These are phyloP conservation scores for Teratosphaeria destructans DNA, from an alignment of 2,329 filamentous ascomycete species.

Conservation along the genomic window DNA sequence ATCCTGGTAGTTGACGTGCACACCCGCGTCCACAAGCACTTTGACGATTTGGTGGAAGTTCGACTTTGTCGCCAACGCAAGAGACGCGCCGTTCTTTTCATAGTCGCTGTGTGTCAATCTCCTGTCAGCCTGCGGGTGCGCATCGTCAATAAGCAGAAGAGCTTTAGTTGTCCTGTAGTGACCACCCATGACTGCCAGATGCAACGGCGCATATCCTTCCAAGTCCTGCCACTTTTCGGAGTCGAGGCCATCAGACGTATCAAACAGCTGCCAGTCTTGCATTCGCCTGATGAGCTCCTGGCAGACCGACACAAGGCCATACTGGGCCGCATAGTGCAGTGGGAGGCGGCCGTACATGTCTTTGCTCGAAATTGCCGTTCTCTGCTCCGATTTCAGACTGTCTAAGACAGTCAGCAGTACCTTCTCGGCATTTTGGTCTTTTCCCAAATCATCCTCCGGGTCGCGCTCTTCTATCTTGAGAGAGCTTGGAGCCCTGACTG, in stretches of 20 bases:
- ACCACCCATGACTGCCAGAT: constrained; percentile 84
- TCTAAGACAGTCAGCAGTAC: constrained; percentile 56
- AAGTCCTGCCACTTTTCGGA: constrained; percentile 81
- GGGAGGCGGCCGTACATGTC: constrained; percentile 77
- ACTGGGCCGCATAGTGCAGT: constrained; percentile 88
- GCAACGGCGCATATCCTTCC: constrained; percentile 82
- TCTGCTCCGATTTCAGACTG: constrained; percentile 56
- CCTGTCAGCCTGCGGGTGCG: constrained; percentile 5
- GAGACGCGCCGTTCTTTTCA: constrained; percentile 74
- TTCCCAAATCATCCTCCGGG: constrained; percentile 44
- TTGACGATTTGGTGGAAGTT: constrained; percentile 78
- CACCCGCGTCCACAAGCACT: constrained; percentile 77
- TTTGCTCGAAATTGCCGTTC: constrained; percentile 53
- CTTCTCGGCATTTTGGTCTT: constrained; percentile 66
- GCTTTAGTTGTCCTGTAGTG: constrained; percentile 77
- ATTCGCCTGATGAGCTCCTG: constrained; percentile 79
- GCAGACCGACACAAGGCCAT: constrained; percentile 85
- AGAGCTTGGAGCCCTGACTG: constrained; percentile 50
- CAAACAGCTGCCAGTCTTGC: constrained; percentile 79
- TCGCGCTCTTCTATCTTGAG: constrained; percentile 58
- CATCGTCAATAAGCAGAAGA: constrained; percentile 56
- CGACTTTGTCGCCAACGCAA: constrained; percentile 78
- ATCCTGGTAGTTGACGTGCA: constrained; percentile 90
- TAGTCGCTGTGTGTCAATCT: constrained; percentile 53
- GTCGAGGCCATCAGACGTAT: constrained; percentile 77